Evolutionary conservation across 768 basidiomycete genomes (phyloP), one percentile per base, ranked within the genome.

Genomic region (Termitomyces sp.): DNA sequence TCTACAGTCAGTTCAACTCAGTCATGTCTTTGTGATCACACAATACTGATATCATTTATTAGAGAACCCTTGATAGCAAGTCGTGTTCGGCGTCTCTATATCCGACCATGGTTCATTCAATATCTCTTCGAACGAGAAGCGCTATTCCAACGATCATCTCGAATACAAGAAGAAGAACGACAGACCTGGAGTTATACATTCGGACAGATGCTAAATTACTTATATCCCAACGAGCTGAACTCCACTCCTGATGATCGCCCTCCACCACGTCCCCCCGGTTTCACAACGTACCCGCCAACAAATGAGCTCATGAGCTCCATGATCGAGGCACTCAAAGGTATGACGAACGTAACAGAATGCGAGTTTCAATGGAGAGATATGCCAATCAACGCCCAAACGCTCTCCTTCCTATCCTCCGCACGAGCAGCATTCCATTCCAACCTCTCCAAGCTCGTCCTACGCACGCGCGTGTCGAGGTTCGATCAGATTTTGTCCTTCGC

Each of bases 61-160:
- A 76, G 75, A 58, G 66, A 67, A 16, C 73, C 72, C 36, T 50
- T 67, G 4, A 67, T 75, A 33, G 74, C 73, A 0, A 30, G 47
- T 22, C 68, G 69, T 39, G 76, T 77, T n/a, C 64, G 69, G 22
- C 67, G 67, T 20, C 64, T 77, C 14, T 65, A 68, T 39, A 68
- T 79, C 22, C 71, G 74, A 1, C 73, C 74, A 12, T 77, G 77
- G 75, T 77, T 77, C 60, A 67, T 79, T 47, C 69, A 74, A 26
- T 70, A 69, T 55, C 69, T 76, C 26, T 58, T 69, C 18, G 64
- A 66, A 44, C 58, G 68, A 34, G 65, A 69, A 42, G 47, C 51
- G 4, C 49, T 66, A n/a, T 33, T 57, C 40, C 47, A 45, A 27
- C 40, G 36, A 34, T 32, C 46, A 10, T 27, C 37, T 30, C 18